Percentiles rank a stretch among this genome's conserved stretches.
Evolutionary conservation across 805 yeast species (phyloP).

Genomic region (Candida hungchunana): DNA sequence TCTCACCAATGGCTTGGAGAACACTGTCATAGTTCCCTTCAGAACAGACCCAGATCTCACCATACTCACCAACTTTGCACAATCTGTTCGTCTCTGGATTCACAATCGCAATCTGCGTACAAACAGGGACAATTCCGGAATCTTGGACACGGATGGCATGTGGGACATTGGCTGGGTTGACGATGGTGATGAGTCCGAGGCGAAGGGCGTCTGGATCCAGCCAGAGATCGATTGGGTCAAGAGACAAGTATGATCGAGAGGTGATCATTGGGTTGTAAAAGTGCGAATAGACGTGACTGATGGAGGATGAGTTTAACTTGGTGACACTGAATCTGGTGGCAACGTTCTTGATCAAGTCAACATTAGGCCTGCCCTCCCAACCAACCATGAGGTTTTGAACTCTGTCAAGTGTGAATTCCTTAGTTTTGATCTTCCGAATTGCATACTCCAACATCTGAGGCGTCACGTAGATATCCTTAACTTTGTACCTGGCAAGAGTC

Average conservation of each 20-base stretch:
- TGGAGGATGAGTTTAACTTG: constrained; percentile 59
- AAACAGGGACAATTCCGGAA: constrained; percentile 93
- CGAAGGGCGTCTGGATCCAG: constrained; percentile 84
- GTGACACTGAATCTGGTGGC: constrained; percentile 61
- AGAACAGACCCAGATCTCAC: constrained; percentile 95
- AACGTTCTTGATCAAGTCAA: constrained; percentile 51
- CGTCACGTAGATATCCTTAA: constrained; percentile 82
- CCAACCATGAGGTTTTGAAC: constrained; percentile 83
- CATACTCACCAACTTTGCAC: constrained; percentile 87
- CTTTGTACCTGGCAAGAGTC: constrained; percentile 68
- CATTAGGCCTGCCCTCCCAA: constrained; percentile 69
- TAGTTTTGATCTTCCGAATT: constrained; percentile 52
- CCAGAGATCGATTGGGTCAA: constrained; percentile 83
- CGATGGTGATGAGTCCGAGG: constrained; percentile 81
- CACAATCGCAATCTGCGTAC: constrained; percentile 90
- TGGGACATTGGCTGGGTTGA: constrained; percentile 66
- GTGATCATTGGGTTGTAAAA: constrained; percentile 78
- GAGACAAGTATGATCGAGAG: constrained; percentile 79
- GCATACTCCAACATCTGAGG: constrained; percentile 80
- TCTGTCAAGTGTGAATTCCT: constrained; percentile 48
- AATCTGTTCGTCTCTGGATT: constrained; percentile 84
- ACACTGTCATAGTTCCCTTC: constrained; percentile 70
- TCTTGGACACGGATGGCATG: constrained; percentile 79
- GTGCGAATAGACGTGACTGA: constrained; percentile 77
- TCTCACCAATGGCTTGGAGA: constrained; percentile 46